Evolutionary conservation across 1,139 yeast species (phyloP).

Genomic region (Yamadazyma songkhlaensis): DNA sequence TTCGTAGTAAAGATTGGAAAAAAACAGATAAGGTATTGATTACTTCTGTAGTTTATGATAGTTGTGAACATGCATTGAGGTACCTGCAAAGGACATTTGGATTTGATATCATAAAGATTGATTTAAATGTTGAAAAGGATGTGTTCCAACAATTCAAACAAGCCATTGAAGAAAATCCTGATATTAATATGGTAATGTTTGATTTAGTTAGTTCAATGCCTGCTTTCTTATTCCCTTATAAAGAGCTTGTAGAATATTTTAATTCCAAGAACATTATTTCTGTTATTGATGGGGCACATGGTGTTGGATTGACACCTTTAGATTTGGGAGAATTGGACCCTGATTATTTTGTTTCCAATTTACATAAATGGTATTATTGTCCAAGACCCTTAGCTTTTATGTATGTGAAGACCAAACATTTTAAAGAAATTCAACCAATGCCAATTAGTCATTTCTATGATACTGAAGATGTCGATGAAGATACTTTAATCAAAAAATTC

Average conservation of each 20-base stretch:
- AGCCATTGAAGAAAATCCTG: slow-evolving; percentile 7
- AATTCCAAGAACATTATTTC: slow-evolving; percentile 47
- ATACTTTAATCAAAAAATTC: slow-evolving; percentile 38
- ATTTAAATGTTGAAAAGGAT: slow-evolving; percentile 47
- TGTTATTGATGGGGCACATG: slow-evolving; percentile 72
- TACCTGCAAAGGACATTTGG: slow-evolving; percentile 44
- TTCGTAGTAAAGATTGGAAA: slow-evolving; percentile 51
- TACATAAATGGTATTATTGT: slow-evolving; percentile 68
- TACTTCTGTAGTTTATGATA: slow-evolving; percentile 54
- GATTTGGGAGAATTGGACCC: slow-evolving; percentile 47
- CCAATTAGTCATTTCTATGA: slow-evolving; percentile 50
- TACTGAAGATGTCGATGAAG: slow-evolving; percentile 19
- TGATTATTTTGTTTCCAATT: slow-evolving; percentile 60
- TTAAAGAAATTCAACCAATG: slow-evolving; percentile 49
- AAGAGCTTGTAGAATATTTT: slow-evolving; percentile 46
- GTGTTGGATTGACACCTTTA: slow-evolving; percentile 51
- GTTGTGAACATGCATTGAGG: slow-evolving; percentile 53
- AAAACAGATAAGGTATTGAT: slow-evolving; percentile 55
- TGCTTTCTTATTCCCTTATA: slow-evolving; percentile 57
- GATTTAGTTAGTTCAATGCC: slow-evolving; percentile 69
- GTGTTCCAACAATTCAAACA: slow-evolving; percentile 29
- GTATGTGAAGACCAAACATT: slow-evolving; percentile 55
- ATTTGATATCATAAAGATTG: slow-evolving; percentile 43
- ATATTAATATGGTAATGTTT: slow-evolving; percentile 47
- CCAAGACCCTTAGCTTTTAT: slow-evolving; percentile 62